Evolutionary conservation across 2,329 filamentous ascomycete species (phyloP), one percentile per base, ranked within the genome.

Genomic region (Ascochyta clinopodiicola): DNA sequence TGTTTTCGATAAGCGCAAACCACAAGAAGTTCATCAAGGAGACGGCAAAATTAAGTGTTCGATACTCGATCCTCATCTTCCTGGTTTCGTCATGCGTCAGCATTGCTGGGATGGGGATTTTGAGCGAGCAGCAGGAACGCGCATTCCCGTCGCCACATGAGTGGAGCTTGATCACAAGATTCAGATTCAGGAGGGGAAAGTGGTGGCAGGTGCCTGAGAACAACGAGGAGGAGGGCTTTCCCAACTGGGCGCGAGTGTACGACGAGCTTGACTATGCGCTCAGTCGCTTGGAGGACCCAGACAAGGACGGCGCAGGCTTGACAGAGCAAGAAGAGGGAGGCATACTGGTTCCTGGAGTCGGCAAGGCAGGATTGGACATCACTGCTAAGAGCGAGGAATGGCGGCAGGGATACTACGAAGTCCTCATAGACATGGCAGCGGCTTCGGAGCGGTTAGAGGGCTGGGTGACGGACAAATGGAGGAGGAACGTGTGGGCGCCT

Each of bases 371-470:
- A 0, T 86, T 86, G 61, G 91, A 96, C 71, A 80, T 95, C 51
- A 85, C 85, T 1, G 82, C 77, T 6, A 96, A 92, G 79, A 88
- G 87, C 60, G 91, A 96, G 75, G 82, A 88, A 44, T 98, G 93
- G 94, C 82, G 89, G 66, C 82, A 91, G 51, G 92, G 92, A 1
- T 98, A 98, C 76, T 92, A 89, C 68, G 87, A 96, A 68, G 84
- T 88, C 3, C 78, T 97, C 42, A 91, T 97, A 86, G 83, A 88
- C 10, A 86, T 86, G 56, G 93, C 89, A 0, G 85, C 86, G 62
- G 86, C 88, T 0, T 87, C 92, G 4, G 93, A 97, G 76, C 86
- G 93, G 63, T 78, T 96, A 22, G 91, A 96, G 61, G 89, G 89
- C 43, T 92, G 88, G 83, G 81, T 96, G 15, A 81, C 83, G 38